These are phyloP conservation scores for Litsea cubeba DNA, from an alignment of 164 flowering plant species.

Conservation along the genomic window DNA sequence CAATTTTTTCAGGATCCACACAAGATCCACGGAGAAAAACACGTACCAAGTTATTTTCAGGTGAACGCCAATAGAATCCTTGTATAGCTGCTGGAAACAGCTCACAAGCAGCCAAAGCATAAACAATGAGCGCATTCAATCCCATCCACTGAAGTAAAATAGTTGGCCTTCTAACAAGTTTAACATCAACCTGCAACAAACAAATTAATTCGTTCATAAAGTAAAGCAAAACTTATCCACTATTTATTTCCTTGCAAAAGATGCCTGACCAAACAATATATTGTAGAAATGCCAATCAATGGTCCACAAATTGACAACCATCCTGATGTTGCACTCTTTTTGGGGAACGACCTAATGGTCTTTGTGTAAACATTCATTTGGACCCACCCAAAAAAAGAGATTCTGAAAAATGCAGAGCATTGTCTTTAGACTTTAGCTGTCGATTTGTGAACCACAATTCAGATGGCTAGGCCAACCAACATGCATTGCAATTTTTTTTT, in stretches of 20 bases:
- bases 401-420: too few relatives aligned
- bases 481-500: too few relatives aligned
- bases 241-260: too few relatives aligned
- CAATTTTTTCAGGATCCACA: not conserved
- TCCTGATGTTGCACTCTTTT: not conserved
- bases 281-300: not conserved
- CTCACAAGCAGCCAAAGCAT: slow-evolving; percentile 71
- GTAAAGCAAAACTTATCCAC: not conserved
- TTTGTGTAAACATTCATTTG: too few relatives aligned
- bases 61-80: slow-evolving; percentile 79
- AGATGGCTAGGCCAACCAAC: not conserved
- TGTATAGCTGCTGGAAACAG: slow-evolving; percentile 59
- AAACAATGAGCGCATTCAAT: slow-evolving; percentile 70
- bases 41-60: slow-evolving; percentile 64
- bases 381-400: too few relatives aligned
- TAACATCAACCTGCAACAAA: slow-evolving; percentile 60
- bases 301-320: not conserved
- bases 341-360: too few relatives aligned
- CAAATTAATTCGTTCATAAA: not conserved
- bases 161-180: slow-evolving; percentile 30
- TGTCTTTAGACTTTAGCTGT: not conserved
- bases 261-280: not conserved
- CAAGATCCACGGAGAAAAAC: slow-evolving; percentile 1
- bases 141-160: slow-evolving; percentile 75
- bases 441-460: not conserved